Evolutionary conservation across 371 early-diverging fungal species (phyloP).

Genomic region (Dinochytrium kinnereticum): DNA sequence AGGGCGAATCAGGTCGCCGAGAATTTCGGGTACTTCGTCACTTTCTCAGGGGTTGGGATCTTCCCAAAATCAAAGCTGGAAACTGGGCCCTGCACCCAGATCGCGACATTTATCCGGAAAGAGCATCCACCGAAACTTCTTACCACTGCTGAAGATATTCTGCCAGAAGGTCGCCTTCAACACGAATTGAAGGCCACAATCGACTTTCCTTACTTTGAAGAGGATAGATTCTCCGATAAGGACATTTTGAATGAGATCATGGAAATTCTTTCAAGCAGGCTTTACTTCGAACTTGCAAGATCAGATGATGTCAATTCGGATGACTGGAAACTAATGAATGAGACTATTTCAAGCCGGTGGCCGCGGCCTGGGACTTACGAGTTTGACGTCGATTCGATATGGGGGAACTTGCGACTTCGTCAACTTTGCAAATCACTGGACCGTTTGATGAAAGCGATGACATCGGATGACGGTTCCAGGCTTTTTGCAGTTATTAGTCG

Average conservation of each 20-base stretch:
- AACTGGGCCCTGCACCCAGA: conserved; percentile 80
- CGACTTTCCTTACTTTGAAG: conserved; percentile 45
- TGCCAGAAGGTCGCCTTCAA: neutral
- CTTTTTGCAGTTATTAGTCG: neutral
- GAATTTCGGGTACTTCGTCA: conserved; percentile 67
- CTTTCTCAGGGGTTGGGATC: conserved; percentile 80
- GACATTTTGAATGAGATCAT: conserved; percentile 36
- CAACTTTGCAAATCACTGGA: conserved; percentile 45
- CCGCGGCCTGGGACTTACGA: neutral
- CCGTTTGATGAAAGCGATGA: conserved; percentile 26
- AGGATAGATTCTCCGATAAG: conserved; percentile 29
- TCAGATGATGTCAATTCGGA: neutral
- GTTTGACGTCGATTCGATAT: conserved; percentile 31
- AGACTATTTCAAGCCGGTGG: neutral
- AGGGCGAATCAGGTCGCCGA: conserved; percentile 54
- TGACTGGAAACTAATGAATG: conserved; percentile 8
- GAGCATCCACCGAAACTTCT: too few species aligned
- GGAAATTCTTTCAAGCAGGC: conserved; percentile 9
- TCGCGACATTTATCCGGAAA: conserved; percentile 67
- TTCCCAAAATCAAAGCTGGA: neutral
- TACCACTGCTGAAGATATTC: neutral
- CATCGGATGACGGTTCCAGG: conserved; percentile 3
- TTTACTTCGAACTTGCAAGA: conserved; percentile 27
- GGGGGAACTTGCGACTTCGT: conserved; percentile 45
- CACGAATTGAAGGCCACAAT: conserved; percentile 11